These are phyloP conservation scores for Colletotrichum chlorophyti DNA, from an alignment of 2,329 filamentous ascomycete genomes.

Conservation along the genomic window DNA sequence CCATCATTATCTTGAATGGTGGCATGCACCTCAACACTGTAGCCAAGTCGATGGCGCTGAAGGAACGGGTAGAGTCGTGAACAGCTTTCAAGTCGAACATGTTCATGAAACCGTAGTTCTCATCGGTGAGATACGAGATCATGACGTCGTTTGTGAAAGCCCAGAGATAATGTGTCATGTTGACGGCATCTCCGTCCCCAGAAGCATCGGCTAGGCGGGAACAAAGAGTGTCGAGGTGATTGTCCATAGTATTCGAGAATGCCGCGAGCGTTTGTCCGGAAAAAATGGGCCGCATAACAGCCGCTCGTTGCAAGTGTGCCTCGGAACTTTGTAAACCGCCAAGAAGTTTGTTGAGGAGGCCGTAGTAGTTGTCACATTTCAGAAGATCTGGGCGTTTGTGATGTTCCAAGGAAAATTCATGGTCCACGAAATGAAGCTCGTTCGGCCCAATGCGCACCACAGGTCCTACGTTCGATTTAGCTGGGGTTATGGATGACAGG, in stretches of 20 bases:
- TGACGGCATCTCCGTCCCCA: background rate
- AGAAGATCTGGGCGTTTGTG: conserved; percentile 26
- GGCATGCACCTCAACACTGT: conserved; percentile 28
- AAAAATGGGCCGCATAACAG: conserved; percentile 27
- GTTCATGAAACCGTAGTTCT: conserved; percentile 24
- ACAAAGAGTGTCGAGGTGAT: conserved; percentile 11
- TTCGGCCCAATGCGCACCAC: conserved; percentile 29
- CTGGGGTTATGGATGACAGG: background rate
- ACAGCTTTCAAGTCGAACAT: conserved; percentile 9
- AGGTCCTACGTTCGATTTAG: too few species aligned
- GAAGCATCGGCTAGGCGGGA: conserved; percentile 1
- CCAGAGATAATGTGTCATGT: conserved; percentile 23
- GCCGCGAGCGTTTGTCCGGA: conserved; percentile 20
- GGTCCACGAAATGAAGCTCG: conserved; percentile 29
- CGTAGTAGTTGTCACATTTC: conserved; percentile 30
- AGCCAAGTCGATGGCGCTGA: conserved; percentile 30
- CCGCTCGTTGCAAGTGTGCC: conserved; percentile 19
- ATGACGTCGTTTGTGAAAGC: conserved; percentile 31
- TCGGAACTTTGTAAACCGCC: conserved; percentile 21
- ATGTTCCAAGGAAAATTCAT: conserved; percentile 25
- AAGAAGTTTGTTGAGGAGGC: conserved; percentile 24
- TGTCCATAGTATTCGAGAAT: conserved; percentile 7
- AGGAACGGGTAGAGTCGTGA: conserved; percentile 28
- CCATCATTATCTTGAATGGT: conserved; percentile 21
- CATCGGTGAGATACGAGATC: conserved; percentile 28